Conservation (phyloP, 1,139 yeast genomes). For the Hansenula lynferdii region DNA sequence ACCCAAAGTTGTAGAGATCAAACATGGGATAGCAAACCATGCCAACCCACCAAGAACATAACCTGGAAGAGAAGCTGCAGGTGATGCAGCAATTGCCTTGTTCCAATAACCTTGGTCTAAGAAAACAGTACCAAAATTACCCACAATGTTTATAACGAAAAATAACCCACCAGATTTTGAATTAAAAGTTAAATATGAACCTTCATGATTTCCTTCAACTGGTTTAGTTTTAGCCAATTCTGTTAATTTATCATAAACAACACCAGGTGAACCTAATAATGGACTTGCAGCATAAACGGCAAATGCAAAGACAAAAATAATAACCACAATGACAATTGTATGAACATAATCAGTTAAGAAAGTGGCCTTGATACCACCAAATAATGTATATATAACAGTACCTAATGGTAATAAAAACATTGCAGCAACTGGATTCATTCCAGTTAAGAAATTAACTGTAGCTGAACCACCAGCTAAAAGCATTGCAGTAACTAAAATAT, state of each 20-base stretch:
- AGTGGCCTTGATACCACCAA: conserved; percentile 90
- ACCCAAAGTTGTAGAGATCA: conserved; percentile 81
- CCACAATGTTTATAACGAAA: conserved; percentile 77
- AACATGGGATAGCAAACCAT: conserved; percentile 88
- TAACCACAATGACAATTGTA: conserved; percentile 55
- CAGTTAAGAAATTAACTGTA: conserved; percentile 69
- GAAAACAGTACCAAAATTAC: conserved; percentile 87
- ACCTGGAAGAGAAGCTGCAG: conserved; percentile 85
- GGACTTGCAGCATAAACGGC: conserved; percentile 57
- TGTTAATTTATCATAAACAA: conserved; percentile 65
- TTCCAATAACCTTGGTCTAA: conserved; percentile 89
- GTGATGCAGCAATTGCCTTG: conserved; percentile 83
- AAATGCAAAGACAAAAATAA: conserved; percentile 59
- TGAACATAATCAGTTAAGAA: conserved; percentile 85
- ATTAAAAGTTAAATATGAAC: conserved; percentile 76
- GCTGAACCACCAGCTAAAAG: conserved; percentile 84
- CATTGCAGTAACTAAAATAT: conserved; percentile 84
- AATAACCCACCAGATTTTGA: conserved; percentile 78
- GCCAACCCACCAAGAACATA: conserved; percentile 86
- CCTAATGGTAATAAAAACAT: conserved; percentile 80
- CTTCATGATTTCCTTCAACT: conserved; percentile 66
- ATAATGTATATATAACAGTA: conserved; percentile 74
- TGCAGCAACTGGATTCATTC: conserved; percentile 79
- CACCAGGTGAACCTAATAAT: conserved; percentile 73
- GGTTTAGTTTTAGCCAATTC: conserved; percentile 56